phyloP scores from a whole-genome alignment of 2,329 filamentous ascomycete genomes.

The Exophiala oligosperma region DNA sequence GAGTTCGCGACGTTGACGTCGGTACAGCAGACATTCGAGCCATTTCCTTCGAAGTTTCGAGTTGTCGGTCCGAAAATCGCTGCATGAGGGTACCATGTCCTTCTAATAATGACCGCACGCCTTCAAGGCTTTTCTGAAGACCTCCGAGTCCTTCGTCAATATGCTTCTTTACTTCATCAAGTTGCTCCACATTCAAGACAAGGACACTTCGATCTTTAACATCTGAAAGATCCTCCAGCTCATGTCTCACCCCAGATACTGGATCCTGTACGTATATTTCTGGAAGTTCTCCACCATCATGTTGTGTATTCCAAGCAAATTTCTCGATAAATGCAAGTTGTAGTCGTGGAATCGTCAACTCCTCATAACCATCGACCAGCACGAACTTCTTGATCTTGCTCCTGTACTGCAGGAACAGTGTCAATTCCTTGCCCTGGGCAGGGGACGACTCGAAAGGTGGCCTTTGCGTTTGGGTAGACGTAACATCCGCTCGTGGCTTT shows the following conservation, averaged over 20 bases:
- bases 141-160: constrained; percentile 88
- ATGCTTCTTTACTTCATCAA: constrained; percentile 95
- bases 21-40: constrained; percentile 61
- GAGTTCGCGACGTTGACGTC: constrained; percentile 33
- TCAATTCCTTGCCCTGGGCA: constrained; percentile 80
- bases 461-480: constrained; percentile 51
- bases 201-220: constrained; percentile 93
- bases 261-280: constrained; percentile 98
- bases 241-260: constrained; percentile 92
- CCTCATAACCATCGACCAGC: constrained; percentile 62
- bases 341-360: constrained; percentile 81
- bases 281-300: constrained; percentile 86
- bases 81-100: constrained; percentile 81
- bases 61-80: constrained; percentile 83
- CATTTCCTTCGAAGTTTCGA: constrained; percentile 86
- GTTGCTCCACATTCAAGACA: constrained; percentile 87
- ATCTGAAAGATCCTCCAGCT: constrained; percentile 88
- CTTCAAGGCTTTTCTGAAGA: constrained; percentile 79
- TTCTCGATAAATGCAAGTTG: constrained; percentile 98
- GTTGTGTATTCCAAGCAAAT: constrained; percentile 97
- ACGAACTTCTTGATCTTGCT: constrained; percentile 32
- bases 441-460: constrained; percentile 66
- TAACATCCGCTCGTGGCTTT: constrained; percentile 11
- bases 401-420: constrained; percentile 62
- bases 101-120: constrained; percentile 78